Conservation (phyloP, 2,329 filamentous ascomycete genomes). For the Penicillium brasilianum region DNA sequence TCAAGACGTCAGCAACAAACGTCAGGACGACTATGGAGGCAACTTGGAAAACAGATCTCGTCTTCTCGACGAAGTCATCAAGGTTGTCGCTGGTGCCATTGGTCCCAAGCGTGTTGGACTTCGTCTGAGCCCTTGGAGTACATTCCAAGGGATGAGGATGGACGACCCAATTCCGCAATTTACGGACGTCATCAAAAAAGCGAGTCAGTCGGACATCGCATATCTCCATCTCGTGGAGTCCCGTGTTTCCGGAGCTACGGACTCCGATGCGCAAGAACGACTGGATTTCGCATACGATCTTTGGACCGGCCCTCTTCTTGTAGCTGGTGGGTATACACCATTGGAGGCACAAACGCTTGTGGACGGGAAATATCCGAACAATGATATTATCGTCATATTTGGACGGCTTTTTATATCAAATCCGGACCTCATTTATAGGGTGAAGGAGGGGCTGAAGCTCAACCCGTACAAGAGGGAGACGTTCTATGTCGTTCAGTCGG, state of each 20-base stretch:
- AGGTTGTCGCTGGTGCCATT: slow-evolving; percentile 46
- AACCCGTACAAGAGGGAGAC: slow-evolving; percentile 24
- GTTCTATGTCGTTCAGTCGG: slow-evolving; percentile 23
- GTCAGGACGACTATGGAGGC: slow-evolving; percentile 56
- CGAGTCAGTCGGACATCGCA: slow-evolving; percentile 58
- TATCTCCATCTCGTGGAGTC: slow-evolving; percentile 67
- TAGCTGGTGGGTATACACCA: slow-evolving; percentile 53
- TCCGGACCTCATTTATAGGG: slow-evolving; percentile 32
- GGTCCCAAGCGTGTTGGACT: slow-evolving; percentile 50
- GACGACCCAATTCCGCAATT: slow-evolving; percentile 67
- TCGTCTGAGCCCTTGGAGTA: slow-evolving; percentile 48
- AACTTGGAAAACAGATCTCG: slow-evolving; percentile 56
- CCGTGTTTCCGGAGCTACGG: slow-evolving; percentile 35
- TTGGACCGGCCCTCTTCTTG: slow-evolving; percentile 54
- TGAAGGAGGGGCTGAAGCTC: slow-evolving; percentile 25
- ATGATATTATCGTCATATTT: slow-evolving; percentile 41
- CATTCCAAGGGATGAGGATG: slow-evolving; percentile 59
- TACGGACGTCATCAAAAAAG: slow-evolving; percentile 56
- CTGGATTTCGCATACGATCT: slow-evolving; percentile 50
- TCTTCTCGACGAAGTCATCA: slow-evolving; percentile 58
- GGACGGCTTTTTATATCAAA: slow-evolving; percentile 37
- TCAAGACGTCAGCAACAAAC: slow-evolving; percentile 52
- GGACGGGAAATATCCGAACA: slow-evolving; percentile 30
- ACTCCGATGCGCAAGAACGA: slow-evolving; percentile 21
- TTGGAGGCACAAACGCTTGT: slow-evolving; percentile 43